A percentile compares a stretch with the other conserved stretches of the same genome.
These are phyloP conservation scores for Trifolium dubium DNA, from an alignment of 306 rosid genomes.

Conservation along the genomic window DNA sequence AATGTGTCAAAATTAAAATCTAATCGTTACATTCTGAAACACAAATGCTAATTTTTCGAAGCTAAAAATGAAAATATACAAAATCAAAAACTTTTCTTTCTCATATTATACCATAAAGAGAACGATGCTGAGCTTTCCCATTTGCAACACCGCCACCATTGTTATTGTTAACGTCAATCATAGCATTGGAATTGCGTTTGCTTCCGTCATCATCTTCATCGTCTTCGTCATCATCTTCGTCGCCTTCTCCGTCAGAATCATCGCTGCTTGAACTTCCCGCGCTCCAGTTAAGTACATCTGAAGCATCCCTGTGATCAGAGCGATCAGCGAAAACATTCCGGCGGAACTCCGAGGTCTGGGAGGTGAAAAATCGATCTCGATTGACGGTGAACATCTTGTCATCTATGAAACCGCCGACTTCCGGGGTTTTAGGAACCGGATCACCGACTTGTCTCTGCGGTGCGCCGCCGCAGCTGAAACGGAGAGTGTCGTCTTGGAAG, in stretches of 20 bases:
- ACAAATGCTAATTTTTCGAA: background rate
- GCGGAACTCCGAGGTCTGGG: constrained; percentile 67
- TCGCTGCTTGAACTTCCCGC: constrained; percentile 63
- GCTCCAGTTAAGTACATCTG: constrained; percentile 65
- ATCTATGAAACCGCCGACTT: constrained; percentile 70
- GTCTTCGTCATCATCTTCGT: constrained; percentile 63
- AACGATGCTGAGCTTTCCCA: constrained; percentile 69
- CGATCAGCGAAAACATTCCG: constrained; percentile 58
- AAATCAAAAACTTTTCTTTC: background rate
- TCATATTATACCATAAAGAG: constrained; percentile 73
- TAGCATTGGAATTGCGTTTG: constrained; percentile 52
- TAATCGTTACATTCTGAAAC: constrained; percentile 11
- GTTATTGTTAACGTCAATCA: constrained; percentile 42
- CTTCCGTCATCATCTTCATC: constrained; percentile 57
- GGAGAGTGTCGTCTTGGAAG: constrained; percentile 66
- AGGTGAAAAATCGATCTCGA: constrained; percentile 60
- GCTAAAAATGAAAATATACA: background rate
- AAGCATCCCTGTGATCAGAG: constrained; percentile 48
- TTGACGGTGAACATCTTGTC: constrained; percentile 66
- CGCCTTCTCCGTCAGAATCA: constrained; percentile 73
- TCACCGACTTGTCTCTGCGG: constrained; percentile 66
- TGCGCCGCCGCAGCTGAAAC: constrained; percentile 63
- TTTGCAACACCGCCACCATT: constrained; percentile 46
- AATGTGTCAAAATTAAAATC: background rate
- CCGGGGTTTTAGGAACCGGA: constrained; percentile 69